Evolutionary conservation across 257 asterid species (phyloP).

Genomic region (Jacaranda mimosifolia): DNA sequence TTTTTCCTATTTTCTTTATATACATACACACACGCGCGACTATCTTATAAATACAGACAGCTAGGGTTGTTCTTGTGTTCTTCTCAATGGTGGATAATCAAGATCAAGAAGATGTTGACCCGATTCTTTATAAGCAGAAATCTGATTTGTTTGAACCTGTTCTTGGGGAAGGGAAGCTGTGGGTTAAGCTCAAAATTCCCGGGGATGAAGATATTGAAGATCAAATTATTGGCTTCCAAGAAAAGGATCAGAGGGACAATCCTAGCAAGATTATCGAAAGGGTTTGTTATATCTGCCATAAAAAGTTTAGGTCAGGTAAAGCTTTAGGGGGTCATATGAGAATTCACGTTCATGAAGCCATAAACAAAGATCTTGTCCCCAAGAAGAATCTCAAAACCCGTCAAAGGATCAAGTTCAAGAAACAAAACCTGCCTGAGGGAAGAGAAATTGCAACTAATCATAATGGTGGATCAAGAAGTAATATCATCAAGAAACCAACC

Average conservation of each 20-base stretch:
- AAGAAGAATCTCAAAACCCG: slow-evolving; percentile 8
- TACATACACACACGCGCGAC: neutral
- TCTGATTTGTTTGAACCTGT: slow-evolving; percentile 5
- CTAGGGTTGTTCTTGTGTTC: slow-evolving; percentile 28
- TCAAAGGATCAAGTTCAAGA: slow-evolving; percentile 31
- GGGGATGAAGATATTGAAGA: slow-evolving; percentile 27
- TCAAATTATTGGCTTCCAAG: neutral
- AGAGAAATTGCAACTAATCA: neutral
- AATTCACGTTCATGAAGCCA: slow-evolving; percentile 51
- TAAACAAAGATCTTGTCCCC: slow-evolving; percentile 11
- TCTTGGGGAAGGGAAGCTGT: slow-evolving; percentile 36
- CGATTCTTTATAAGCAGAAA: slow-evolving; percentile 17
- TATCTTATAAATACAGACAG: neutral
- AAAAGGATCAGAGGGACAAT: neutral
- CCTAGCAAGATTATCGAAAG: slow-evolving; percentile 13
- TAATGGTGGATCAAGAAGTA: too few relatives aligned
- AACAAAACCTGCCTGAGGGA: slow-evolving; percentile 11
- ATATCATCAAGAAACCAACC: slow-evolving; percentile 1
- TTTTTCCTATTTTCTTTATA: neutral
- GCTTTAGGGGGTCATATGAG: slow-evolving; percentile 93
- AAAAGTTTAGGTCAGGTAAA: slow-evolving; percentile 68
- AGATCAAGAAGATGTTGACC: slow-evolving; percentile 26
- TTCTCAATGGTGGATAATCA: slow-evolving; percentile 41
- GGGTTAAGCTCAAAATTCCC: slow-evolving; percentile 41
- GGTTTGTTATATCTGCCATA: slow-evolving; percentile 60